phyloP scores from a whole-genome alignment of 371 early-diverging fungal species.

The Mucor velutinosus region DNA sequence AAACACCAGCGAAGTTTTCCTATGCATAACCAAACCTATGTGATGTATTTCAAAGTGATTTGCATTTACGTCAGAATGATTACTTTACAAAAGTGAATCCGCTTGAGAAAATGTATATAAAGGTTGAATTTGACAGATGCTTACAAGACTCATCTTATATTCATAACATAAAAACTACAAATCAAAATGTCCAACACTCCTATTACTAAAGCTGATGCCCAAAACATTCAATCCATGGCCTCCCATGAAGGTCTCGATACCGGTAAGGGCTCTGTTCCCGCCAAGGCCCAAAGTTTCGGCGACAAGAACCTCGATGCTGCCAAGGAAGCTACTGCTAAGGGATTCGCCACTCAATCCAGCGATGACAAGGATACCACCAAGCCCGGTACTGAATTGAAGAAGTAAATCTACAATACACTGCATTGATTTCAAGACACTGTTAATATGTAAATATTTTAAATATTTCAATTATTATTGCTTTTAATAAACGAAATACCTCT shows the following conservation, averaged over 20 bases:
- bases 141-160: not conserved
- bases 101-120: not conserved
- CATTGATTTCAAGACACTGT: not conserved
- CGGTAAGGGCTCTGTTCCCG: conserved; percentile 6
- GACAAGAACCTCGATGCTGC: conserved; percentile 11
- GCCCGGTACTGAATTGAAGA: conserved; percentile 4
- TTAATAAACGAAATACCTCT: not conserved
- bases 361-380: conserved; percentile 11
- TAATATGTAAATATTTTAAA: not conserved
- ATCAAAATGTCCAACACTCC: conserved; percentile 10
- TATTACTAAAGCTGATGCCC: conserved; percentile 9
- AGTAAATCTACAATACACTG: not conserved
- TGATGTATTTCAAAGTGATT: not conserved
- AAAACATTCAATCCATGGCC: conserved; percentile 4
- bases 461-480: not conserved
- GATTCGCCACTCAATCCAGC: conserved; percentile 2
- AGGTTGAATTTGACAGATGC: not conserved
- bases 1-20: not conserved
- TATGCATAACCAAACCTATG: not conserved
- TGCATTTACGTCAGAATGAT: not conserved
- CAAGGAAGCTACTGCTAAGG: conserved; percentile 6
- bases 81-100: not conserved
- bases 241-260: not conserved
- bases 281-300: conserved; percentile 10
- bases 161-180: not conserved